Evolutionary conservation across 2,329 filamentous ascomycete genomes (phyloP).

Genomic region (Penicillium sp.): DNA sequence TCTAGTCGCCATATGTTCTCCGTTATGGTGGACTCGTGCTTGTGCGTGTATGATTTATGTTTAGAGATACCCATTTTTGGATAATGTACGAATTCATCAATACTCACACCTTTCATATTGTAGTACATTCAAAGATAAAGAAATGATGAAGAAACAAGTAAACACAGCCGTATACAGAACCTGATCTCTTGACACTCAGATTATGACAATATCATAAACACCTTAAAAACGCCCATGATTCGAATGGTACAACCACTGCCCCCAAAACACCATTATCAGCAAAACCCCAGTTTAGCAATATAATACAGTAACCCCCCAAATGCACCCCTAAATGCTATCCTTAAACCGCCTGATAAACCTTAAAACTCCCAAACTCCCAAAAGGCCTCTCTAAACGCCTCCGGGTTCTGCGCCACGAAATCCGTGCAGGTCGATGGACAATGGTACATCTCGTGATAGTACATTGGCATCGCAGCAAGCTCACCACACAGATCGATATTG

Average conservation of each 20-base stretch:
- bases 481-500: slow-evolving; percentile 63
- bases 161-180: background rate
- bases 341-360: slow-evolving; percentile 49
- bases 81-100: background rate
- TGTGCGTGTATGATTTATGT: background rate
- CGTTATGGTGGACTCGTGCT: background rate
- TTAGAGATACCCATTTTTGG: slow-evolving; percentile 3
- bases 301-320: background rate
- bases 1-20: background rate
- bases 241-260: no score
- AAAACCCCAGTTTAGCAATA: background rate
- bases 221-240: no score
- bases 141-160: background rate
- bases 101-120: background rate
- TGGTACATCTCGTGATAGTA: slow-evolving; percentile 33
- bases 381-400: slow-evolving; percentile 55
- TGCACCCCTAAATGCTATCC: background rate
- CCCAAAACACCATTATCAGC: no score
- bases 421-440: slow-evolving; percentile 53
- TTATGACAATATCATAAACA: no score
- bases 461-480: slow-evolving; percentile 42
- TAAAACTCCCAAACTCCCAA: slow-evolving; percentile 61
- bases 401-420: slow-evolving; percentile 56
- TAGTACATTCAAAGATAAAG: background rate
- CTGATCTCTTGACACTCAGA: no score